phyloP scores from a whole-genome alignment of 192 early-diverging fungal genomes.

The Gryganskiella cystojenkinii region DNA sequence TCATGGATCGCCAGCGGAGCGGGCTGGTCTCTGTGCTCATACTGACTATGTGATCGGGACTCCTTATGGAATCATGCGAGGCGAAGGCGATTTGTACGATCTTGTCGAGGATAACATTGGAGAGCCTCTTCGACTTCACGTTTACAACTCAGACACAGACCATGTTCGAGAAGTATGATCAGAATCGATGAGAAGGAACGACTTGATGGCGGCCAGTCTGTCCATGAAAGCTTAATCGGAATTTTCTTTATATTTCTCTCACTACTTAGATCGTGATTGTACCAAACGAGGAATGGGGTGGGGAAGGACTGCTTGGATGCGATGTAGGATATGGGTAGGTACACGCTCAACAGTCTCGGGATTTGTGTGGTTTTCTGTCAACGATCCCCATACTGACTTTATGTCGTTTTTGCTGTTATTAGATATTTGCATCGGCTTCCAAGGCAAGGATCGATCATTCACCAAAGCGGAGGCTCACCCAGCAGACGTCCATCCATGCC shows the following conservation, averaged over 20 bases:
- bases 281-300: constrained; percentile 77
- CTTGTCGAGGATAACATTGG: constrained; percentile 71
- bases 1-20: constrained; percentile 74
- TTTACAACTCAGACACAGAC: constrained; percentile 75
- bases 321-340: constrained; percentile 76
- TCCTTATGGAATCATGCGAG: constrained; percentile 65
- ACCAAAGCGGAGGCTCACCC: constrained; percentile 24
- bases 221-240: not conserved
- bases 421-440: constrained; percentile 46
- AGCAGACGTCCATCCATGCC: constrained; percentile 30
- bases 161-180: constrained; percentile 65
- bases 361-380: not conserved
- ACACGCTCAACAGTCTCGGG: not conserved
- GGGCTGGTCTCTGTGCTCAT: constrained; percentile 72
- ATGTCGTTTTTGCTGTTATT: not conserved
- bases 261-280: constrained; percentile 70
- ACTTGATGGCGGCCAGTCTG: not conserved
- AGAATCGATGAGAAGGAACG: not conserved
- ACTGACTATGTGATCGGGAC: constrained; percentile 82
- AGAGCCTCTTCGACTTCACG: constrained; percentile 68
- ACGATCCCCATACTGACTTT: not conserved
- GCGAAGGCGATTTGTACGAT: constrained; percentile 72
- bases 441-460: constrained; percentile 28
- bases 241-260: not conserved
- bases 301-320: constrained; percentile 74